These are phyloP conservation scores for Ceratobasidium sp. DNA, from an alignment of 1,284 basidiomycete genomes.

Conservation along the genomic window DNA sequence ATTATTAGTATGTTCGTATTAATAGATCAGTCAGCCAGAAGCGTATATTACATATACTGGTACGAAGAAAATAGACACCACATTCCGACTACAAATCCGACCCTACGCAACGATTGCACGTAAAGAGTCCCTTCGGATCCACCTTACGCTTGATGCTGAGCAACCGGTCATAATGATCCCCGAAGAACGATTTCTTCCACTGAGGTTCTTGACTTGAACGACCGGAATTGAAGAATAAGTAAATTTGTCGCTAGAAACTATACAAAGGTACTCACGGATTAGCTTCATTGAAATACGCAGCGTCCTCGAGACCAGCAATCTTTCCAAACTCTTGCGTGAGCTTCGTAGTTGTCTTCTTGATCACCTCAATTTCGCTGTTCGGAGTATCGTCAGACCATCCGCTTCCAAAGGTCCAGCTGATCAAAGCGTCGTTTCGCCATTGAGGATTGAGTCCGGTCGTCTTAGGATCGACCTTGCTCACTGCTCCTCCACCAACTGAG, in stretches of 20 bases:
- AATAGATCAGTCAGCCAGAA: no score
- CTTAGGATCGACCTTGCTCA: conserved; percentile 56
- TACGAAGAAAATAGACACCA: no score
- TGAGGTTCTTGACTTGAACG: background rate
- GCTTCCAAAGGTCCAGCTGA: conserved; percentile 52
- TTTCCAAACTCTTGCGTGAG: conserved; percentile 52
- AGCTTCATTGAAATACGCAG: conserved; percentile 63
- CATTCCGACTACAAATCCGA: background rate
- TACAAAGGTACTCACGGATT: conserved; percentile 53
- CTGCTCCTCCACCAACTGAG: conserved; percentile 60
- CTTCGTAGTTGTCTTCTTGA: conserved; percentile 53
- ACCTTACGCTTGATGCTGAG: conserved; percentile 16
- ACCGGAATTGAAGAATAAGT: background rate
- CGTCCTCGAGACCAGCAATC: conserved; percentile 55
- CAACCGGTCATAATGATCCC: conserved; percentile 1
- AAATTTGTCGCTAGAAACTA: conserved; percentile 52
- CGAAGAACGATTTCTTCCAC: conserved; percentile 34
- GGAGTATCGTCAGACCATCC: conserved; percentile 58
- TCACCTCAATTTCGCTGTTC: conserved; percentile 52
- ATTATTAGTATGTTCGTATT: no score
- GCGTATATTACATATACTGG: no score
- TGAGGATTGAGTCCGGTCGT: conserved; percentile 62
- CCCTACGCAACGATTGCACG: conserved; percentile 18
- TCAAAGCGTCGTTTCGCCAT: conserved; percentile 60
- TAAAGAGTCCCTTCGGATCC: conserved; percentile 6